Evolutionary conservation across 805 yeast species (phyloP).

Genomic region (Candida loeiensis): DNA sequence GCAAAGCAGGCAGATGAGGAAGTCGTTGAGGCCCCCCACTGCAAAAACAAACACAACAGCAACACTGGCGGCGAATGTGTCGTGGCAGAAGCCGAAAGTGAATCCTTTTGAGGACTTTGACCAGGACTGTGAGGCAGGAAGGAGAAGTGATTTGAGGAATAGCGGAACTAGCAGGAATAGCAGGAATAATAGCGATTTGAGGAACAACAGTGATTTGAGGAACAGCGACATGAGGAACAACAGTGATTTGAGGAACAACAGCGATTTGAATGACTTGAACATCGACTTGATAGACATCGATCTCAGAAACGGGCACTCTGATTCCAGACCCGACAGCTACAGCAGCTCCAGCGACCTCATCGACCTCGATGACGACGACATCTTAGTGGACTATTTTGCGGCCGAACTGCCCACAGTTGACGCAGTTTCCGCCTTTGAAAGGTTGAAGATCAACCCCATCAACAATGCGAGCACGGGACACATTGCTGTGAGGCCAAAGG

Average conservation of each 20-base stretch:
- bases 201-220: background rate
- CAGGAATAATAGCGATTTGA: background rate
- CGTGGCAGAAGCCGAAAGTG: conserved; percentile 25
- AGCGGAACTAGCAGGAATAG: background rate
- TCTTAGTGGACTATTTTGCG: conserved; percentile 17
- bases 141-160: background rate
- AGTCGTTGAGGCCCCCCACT: conserved; percentile 11
- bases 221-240: background rate
- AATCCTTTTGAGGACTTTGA: conserved; percentile 38
- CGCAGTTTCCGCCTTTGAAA: conserved; percentile 3
- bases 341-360: conserved; percentile 3
- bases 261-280: background rate
- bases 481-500: conserved; percentile 3
- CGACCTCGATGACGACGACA: conserved; percentile 7
- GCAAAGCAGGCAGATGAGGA: conserved; percentile 9
- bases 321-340: conserved; percentile 24
- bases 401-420: conserved; percentile 8
- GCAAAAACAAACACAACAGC: conserved; percentile 14
- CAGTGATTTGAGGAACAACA: background rate
- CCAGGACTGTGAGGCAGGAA: conserved; percentile 20
- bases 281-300: conserved; percentile 19
- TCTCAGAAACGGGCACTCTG: no score
- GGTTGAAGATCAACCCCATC: background rate
- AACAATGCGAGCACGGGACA: conserved; percentile 3
- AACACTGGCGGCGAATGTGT: conserved; percentile 32